Evolutionary conservation across 805 yeast genomes (phyloP).

Genomic region (Candida oleophila): DNA sequence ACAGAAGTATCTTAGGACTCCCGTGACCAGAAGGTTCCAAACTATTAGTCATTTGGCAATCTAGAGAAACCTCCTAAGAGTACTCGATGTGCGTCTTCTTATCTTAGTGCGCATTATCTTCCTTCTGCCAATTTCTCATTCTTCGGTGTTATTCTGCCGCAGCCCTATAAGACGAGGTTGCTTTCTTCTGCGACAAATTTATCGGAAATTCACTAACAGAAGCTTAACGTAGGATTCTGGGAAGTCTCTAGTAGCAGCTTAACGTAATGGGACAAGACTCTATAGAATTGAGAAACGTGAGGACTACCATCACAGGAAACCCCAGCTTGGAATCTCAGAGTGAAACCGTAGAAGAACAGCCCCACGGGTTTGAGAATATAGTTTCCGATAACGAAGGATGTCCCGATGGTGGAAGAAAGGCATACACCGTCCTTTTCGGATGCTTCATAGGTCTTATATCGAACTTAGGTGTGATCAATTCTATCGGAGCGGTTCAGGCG

Average conservation of each 20-base stretch:
- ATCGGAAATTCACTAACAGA: too few species aligned
- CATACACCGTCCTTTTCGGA: slow-evolving; percentile 58
- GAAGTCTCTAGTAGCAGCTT: neutral
- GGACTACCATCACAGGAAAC: neutral
- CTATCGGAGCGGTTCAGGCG: slow-evolving; percentile 63
- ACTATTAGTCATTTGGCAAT: too few species aligned
- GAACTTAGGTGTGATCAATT: slow-evolving; percentile 55
- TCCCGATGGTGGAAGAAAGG: slow-evolving; percentile 62
- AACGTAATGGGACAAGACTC: neutral
- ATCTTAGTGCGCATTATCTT: neutral
- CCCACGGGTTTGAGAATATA: neutral
- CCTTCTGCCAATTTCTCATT: too few species aligned
- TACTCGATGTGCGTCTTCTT: too few species aligned
- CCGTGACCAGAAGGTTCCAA: too few species aligned
- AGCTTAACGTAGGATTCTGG: too few species aligned
- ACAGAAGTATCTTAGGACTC: too few species aligned
- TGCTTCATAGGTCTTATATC: slow-evolving; percentile 55
- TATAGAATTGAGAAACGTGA: neutral
- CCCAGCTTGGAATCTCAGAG: neutral
- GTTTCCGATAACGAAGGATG: slow-evolving; percentile 9
- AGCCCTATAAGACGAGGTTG: too few species aligned
- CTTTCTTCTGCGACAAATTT: too few species aligned
- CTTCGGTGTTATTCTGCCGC: neutral
- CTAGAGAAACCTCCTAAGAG: too few species aligned
- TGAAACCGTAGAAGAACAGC: neutral